Conservation (phyloP, 1,139 yeast genomes). For the Pichia sp. region DNA sequence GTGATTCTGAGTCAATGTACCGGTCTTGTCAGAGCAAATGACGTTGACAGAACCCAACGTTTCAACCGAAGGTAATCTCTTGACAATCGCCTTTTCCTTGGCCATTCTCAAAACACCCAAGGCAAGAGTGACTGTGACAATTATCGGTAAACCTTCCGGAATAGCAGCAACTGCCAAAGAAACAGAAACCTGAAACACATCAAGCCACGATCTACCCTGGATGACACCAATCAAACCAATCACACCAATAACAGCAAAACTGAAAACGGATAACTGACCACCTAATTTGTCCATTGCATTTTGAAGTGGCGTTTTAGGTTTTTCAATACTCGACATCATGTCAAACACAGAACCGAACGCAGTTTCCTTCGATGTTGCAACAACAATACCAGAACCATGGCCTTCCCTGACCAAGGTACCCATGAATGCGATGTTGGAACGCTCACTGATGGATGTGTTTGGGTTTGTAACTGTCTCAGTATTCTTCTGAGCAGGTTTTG, state of each 20-base stretch:
- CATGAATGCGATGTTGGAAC: slow-evolving; percentile 83
- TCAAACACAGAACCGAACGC: slow-evolving; percentile 86
- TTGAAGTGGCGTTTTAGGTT: slow-evolving; percentile 94
- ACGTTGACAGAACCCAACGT: slow-evolving; percentile 94
- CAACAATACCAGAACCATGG: slow-evolving; percentile 87
- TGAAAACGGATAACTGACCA: slow-evolving; percentile 74
- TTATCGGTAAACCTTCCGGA: slow-evolving; percentile 95
- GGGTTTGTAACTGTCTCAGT: slow-evolving; percentile 31
- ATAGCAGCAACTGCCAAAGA: slow-evolving; percentile 97
- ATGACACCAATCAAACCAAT: slow-evolving; percentile 82
- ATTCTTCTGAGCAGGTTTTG: slow-evolving; percentile 70
- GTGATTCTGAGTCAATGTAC: slow-evolving; percentile 89
- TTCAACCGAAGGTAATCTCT: slow-evolving; percentile 90
- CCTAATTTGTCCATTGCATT: slow-evolving; percentile 92
- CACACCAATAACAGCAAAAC: slow-evolving; percentile 79
- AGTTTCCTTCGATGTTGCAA: slow-evolving; percentile 81
- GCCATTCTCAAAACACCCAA: slow-evolving; percentile 96
- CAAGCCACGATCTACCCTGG: slow-evolving; percentile 92
- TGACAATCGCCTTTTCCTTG: slow-evolving; percentile 83
- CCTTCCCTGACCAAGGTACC: slow-evolving; percentile 95
- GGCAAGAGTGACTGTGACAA: slow-evolving; percentile 93
- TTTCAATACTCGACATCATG: slow-evolving; percentile 90
- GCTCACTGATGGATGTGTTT: slow-evolving; percentile 41
- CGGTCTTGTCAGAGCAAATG: slow-evolving; percentile 92
- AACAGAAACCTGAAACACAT: slow-evolving; percentile 95